Evolutionary conservation across 345 rosid species (phyloP), one percentile per base, ranked within the genome.

Genomic region (Ceriops zippeliana): DNA sequence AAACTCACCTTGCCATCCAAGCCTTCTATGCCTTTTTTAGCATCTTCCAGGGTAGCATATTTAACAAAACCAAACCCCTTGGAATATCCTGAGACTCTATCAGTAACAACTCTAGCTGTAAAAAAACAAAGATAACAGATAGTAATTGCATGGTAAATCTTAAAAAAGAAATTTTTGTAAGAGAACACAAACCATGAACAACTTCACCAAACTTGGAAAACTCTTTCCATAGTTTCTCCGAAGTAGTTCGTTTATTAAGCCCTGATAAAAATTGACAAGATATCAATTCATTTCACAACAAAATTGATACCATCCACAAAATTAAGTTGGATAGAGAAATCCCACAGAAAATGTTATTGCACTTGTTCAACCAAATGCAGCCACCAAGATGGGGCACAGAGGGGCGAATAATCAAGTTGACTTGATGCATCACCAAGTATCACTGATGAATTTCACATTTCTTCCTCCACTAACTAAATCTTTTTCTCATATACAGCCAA

Each of bases 31-130:
- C 93, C 99, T 77, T 87, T 89, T 6, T 84, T 85, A 79, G 99
- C 96, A 71, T 89, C 96, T 67, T 91, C 93, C 57, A 90, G 37
- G 27, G 83, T 86, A 58, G 85, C 80, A 78, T 91, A 92, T 70
- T 80, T 86, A 52, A 95, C 96, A 78, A 95, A 95, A 67, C 98
- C 98, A 82, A 85, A 95, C 17, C 99, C 99, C 81, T 87, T 92
- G 1, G 98, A 91, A 80, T 81, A 87, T 65, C 96, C 97, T 15
- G 98, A 87, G 51, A 68, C 86, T 47, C 92, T 80, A 68, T 92
- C 98, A 38, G 86, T 80, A 67, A 92, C 97, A 46, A 95, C 93
- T 76, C 80, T 83, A 54, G 98, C 98, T 95, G 79, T 42, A 1
- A n/a, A 52, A 57, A 76, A 20, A 69, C 27, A 47, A 69, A 71